Evolutionary conservation across 768 basidiomycete genomes (phyloP), one percentile per base, ranked within the genome.

Genomic region (Boletus huronensis): DNA sequence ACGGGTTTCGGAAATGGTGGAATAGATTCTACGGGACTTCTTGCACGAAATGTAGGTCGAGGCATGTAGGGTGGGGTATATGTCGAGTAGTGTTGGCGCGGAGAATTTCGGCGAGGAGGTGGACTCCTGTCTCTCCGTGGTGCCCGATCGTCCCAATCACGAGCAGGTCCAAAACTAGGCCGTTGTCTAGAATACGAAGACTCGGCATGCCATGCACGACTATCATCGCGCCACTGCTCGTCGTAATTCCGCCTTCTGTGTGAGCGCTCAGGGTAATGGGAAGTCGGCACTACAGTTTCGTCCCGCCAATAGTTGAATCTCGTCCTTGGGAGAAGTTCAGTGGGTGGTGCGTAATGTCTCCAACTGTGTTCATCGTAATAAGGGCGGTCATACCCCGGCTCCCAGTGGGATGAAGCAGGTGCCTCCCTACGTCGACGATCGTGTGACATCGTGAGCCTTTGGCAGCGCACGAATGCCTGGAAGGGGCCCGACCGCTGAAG

Each of bases 251-350:
- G 58, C 44, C 32, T 25, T n/a, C 26, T 29, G 38, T 60, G 44
- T 19, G 60, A 26, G 26, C 34, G 55, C 41, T 39, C 53, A 44
- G 60, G 46, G 23, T 42, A 19, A 46, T 50, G 26, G 17, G 53
- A 52, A 40, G 32, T 44, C 13, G 49, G 44, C 3, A 16, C 16
- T 13, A 25, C 13, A 39, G 41, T 2, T 25, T 61, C 56, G n/a
- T 66, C 66, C 13, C 55, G 51, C 67, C 67, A 64, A n/a, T 69
- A 63, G 35, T 68, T 58, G 52, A 61, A 64, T 16, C 49, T 43
- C 25, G 53, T 48, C 10, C 56, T 46, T 35, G 41, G 39, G 32
- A 5, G 19, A 48, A 31, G 0, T 14, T 50, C 59, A 8, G 41
- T 32, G 10, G 57, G 38, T 21, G 57, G 59, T 28, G 53, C 7